phyloP scores from a whole-genome alignment of 768 basidiomycete genomes.

The Daedaleopsis sinensis region DNA sequence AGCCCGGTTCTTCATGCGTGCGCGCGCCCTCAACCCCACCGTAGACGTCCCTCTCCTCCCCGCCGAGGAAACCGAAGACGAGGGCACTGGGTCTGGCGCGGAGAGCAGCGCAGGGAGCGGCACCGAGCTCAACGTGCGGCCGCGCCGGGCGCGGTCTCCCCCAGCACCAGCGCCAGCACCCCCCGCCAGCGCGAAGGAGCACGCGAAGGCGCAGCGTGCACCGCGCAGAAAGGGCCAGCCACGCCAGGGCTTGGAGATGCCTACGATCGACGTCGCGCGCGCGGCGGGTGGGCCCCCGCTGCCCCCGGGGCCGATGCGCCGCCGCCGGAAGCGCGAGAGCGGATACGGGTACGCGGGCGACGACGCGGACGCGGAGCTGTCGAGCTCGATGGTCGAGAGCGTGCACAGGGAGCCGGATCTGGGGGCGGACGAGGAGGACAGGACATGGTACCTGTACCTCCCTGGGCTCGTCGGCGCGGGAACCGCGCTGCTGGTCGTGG shows the following conservation, averaged over 20 bases:
- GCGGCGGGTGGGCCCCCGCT: conserved; percentile 20
- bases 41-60: conserved; percentile 75
- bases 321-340: conserved; percentile 20
- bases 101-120: conserved; percentile 16
- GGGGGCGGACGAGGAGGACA: conserved; percentile 58
- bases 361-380: conserved; percentile 47
- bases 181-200: neutral
- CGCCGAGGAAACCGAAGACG: conserved; percentile 37
- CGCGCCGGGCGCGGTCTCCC: conserved; percentile 3
- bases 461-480: conserved; percentile 83
- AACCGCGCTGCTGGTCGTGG: conserved; percentile 80
- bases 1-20: conserved; percentile 71
- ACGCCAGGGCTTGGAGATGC: conserved; percentile 55
- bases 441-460: conserved; percentile 79
- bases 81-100: conserved; percentile 19
- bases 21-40: conserved; percentile 57
- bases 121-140: neutral
- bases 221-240: conserved; percentile 34
- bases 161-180: neutral
- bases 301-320: conserved; percentile 27
- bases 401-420: conserved; percentile 43
- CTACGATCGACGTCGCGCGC: conserved; percentile 53
- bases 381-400: conserved; percentile 52
- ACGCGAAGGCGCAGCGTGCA: conserved; percentile 19
- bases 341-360: conserved; percentile 11